These are phyloP conservation scores for Kuraishia ogatae DNA, from an alignment of 805 yeast species.

Conservation along the genomic window DNA sequence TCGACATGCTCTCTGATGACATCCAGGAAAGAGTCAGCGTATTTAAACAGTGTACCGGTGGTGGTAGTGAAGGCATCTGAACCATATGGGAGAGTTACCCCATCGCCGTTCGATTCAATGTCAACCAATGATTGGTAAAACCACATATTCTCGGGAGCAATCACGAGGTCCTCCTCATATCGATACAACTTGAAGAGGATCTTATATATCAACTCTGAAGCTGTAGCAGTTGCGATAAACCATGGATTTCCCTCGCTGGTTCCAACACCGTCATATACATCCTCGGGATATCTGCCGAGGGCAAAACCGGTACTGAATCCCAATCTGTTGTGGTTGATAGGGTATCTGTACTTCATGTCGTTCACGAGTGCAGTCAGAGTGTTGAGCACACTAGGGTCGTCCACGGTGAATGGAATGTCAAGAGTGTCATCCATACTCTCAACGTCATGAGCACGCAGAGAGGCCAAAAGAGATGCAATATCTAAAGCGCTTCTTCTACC, in stretches of 20 bases:
- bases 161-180: conserved; percentile 31
- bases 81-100: conserved; percentile 24
- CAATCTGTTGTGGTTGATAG: conserved; percentile 49
- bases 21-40: conserved; percentile 60
- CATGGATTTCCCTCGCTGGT: conserved; percentile 85
- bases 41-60: conserved; percentile 35
- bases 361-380: conserved; percentile 54
- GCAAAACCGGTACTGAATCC: conserved; percentile 44
- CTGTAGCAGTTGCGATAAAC: conserved; percentile 73
- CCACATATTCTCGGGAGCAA: conserved; percentile 12
- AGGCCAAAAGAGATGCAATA: conserved; percentile 56
- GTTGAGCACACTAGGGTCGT: conserved; percentile 48
- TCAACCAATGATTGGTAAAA: conserved; percentile 15
- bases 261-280: conserved; percentile 70
- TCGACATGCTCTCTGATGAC: conserved; percentile 53
- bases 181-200: conserved; percentile 35
- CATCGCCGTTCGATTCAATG: conserved; percentile 9
- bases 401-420: conserved; percentile 54
- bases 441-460: conserved; percentile 34
- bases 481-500: conserved; percentile 66
- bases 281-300: conserved; percentile 91
- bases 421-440: conserved; percentile 23
- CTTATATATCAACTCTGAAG: conserved; percentile 54
- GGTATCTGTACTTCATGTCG: conserved; percentile 69
- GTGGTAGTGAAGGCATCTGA: conserved; percentile 37